phyloP scores from a whole-genome alignment of 1,284 basidiomycete species.

The Boletellus deceptivus region DNA sequence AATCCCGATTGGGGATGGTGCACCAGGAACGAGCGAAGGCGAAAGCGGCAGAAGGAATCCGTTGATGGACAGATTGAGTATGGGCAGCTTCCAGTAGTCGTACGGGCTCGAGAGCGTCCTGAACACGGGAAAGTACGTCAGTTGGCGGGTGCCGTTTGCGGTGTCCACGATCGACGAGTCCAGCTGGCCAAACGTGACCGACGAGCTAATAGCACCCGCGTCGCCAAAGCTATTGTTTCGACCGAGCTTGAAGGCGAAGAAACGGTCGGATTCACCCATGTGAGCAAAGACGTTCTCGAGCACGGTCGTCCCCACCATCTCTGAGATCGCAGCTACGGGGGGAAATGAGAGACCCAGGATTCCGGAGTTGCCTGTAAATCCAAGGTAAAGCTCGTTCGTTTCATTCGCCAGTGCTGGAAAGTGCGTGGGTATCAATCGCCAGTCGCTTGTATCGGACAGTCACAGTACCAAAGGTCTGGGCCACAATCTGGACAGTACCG shows the following conservation, averaged over 20 bases:
- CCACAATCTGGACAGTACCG: constrained; percentile 41
- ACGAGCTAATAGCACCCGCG: constrained; percentile 36
- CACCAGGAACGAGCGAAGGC: constrained; percentile 44
- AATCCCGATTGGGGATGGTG: constrained; percentile 47
- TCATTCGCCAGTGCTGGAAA: constrained; percentile 45
- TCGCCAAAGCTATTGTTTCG: constrained; percentile 26
- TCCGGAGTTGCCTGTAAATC: constrained; percentile 51
- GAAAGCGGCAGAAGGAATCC: constrained; percentile 41
- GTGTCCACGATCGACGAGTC: constrained; percentile 39
- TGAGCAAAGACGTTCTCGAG: constrained; percentile 50
- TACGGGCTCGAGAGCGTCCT: constrained; percentile 37
- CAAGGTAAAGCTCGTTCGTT: constrained; percentile 45
- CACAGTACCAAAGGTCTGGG: constrained; percentile 32
- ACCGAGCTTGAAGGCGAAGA: constrained; percentile 53
- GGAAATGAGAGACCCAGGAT: constrained; percentile 57
- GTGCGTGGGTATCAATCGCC: constrained; percentile 1
- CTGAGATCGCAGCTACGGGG: constrained; percentile 45
- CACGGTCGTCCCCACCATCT: constrained; percentile 43
- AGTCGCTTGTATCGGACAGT: not conserved
- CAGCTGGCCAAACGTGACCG: constrained; percentile 51
- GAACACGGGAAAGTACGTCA: constrained; percentile 45
- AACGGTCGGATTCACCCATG: constrained; percentile 41
- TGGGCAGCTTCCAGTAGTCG: constrained; percentile 60
- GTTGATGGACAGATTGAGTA: constrained; percentile 47
- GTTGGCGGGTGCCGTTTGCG: constrained; percentile 32